A percentile compares a stretch with the other conserved stretches of the same genome.
These are phyloP conservation scores for Claviceps paspali DNA, from an alignment of 2,329 filamentous ascomycete genomes.

Conservation along the genomic window DNA sequence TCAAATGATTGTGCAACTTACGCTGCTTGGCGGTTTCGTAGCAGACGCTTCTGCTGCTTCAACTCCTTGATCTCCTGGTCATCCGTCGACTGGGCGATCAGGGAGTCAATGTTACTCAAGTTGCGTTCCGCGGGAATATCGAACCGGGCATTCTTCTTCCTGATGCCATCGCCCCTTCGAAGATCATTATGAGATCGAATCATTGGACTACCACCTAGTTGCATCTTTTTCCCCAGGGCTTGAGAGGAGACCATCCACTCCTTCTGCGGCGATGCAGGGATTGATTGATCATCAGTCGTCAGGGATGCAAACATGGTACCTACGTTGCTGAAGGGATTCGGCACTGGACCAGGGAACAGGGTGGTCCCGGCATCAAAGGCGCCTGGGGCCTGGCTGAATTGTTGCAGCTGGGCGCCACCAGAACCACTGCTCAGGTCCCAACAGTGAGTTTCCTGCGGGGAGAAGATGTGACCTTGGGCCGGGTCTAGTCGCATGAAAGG, in stretches of 20 bases:
- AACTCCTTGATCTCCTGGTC: conserved; percentile 94
- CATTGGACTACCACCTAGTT: conserved; percentile 50
- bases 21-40: conserved; percentile 94
- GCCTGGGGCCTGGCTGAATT: conserved; percentile 41
- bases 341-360: conserved; percentile 39
- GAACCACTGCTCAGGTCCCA: conserved; percentile 52
- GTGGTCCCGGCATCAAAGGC: conserved; percentile 39
- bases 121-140: conserved; percentile 92
- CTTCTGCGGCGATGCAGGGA: conserved; percentile 42
- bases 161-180: conserved; percentile 70
- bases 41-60: conserved; percentile 91
- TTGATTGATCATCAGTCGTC: conserved; percentile 30
- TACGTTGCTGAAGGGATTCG: conserved; percentile 40
- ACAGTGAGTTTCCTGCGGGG: conserved; percentile 33
- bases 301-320: conserved; percentile 38
- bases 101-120: conserved; percentile 82
- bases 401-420: conserved; percentile 52
- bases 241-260: conserved; percentile 38
- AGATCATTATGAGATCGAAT: conserved; percentile 64
- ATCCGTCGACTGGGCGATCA: conserved; percentile 77
- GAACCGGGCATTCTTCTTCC: conserved; percentile 98
- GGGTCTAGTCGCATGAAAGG: conserved; percentile 52
- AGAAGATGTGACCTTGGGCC: conserved; percentile 27
- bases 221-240: conserved; percentile 44
- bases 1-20: conserved; percentile 33